Evolutionary conservation across 2,329 filamentous ascomycete genomes (phyloP), one percentile per base, ranked within the genome.

Genomic region (Hypoxylon sp.): DNA sequence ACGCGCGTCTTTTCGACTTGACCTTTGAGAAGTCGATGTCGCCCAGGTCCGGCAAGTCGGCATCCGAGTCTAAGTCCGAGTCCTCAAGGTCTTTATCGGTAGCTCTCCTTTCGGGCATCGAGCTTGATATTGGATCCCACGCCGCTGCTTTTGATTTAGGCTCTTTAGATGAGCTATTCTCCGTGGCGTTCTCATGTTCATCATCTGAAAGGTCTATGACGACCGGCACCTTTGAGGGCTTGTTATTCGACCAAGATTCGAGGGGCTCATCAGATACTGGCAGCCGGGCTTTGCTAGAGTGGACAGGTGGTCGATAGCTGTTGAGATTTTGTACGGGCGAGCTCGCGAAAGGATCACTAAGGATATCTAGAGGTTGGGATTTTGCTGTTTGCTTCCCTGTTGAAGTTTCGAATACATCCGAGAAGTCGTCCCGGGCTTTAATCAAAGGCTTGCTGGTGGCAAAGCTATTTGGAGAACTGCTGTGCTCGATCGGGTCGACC

Each of bases 41-140:
- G 4, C 65, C 64, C 18, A 83, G 71, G 21, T 82, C 80, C 1
- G 82, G 81, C 4, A 86, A 72, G 0, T 81, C 81, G 3, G 37
- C 41, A 9, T 80, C 79, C 0, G 77, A 77, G 3, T 69, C 62
- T 0, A 64, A 69, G 24, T 62, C 62, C 65, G 5, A 57, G 63
- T 45, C 76, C 71, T 15, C 50, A 10, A 66, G 48, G 4, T 51
- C 43, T 24, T 60, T 24, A 3, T 70, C 48, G n/a, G 52, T 26
- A 13, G 55, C 55, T 17, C 67, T 52, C 69, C 55, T 54, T 41
- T 82, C 77, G 1, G 81, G 81, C 3, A 80, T 80, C 1, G 80
- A 83, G 66, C 81, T 84, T 0, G 81, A 83, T 47, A 83, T 83
- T 0, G 79, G 80, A 64, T 82, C 80, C 79, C 79, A 82, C 0